A percentile compares a stretch with the other conserved stretches of the same genome.
Conservation (phyloP, 306 rosid genomes). For the Carpinus fangiana region DNA sequence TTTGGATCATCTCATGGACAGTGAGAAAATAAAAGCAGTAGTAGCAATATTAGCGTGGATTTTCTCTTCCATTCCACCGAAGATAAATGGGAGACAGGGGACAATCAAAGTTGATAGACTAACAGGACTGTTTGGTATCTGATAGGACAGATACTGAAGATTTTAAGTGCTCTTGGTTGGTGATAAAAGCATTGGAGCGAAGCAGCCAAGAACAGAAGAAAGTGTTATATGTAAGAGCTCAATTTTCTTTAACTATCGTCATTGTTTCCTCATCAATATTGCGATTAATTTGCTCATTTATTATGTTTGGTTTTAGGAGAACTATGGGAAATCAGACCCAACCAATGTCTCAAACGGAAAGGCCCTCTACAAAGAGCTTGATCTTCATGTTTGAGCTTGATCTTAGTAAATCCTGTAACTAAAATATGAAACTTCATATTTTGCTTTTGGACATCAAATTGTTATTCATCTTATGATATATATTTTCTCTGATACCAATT, state of each 20-base stretch:
- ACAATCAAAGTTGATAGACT: no score
- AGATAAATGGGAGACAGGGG: no score
- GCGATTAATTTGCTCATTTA: conserved; percentile 7
- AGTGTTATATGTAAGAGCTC: conserved; percentile 55
- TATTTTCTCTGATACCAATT: conserved; percentile 10
- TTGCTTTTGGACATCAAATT: neutral
- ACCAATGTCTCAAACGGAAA: conserved; percentile 70
- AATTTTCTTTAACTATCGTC: neutral
- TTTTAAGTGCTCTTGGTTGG: conserved; percentile 97
- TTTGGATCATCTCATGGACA: no score
- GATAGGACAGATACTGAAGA: conserved; percentile 98
- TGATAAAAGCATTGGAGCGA: conserved; percentile 82
- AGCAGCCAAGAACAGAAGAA: conserved; percentile 71
- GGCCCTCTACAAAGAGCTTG: conserved; percentile 61
- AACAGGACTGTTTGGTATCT: conserved; percentile 17
- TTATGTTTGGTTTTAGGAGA: conserved; percentile 51
- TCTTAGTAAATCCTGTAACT: neutral
- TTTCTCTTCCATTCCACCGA: no score
- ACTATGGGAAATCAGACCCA: conserved; percentile 71
- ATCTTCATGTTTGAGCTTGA: conserved; percentile 65
- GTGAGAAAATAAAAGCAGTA: no score
- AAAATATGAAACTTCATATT: neutral
- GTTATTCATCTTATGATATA: neutral
- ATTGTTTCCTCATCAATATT: conserved; percentile 1
- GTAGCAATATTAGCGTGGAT: no score